Conservation (phyloP, 352 stramenopile genomes). For the Globisporangium paroecandrum region DNA sequence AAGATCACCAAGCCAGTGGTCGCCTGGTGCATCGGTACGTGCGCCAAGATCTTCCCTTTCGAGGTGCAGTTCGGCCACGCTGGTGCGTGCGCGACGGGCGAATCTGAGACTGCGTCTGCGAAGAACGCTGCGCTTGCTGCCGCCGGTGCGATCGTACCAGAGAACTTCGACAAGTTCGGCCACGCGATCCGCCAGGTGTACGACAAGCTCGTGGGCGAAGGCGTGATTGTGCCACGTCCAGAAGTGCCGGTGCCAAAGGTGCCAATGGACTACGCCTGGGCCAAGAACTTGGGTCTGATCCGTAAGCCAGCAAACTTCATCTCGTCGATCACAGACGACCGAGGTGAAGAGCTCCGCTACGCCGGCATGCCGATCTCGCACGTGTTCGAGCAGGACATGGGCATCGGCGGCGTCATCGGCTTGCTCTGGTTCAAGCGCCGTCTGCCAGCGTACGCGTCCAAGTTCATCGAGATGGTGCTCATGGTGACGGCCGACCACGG, state of each 20-base stretch:
- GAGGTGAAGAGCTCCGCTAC: slow-evolving; percentile 95
- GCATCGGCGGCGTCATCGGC: slow-evolving; percentile 92
- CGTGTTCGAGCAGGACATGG: slow-evolving; percentile 93
- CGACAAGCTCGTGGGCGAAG: slow-evolving; percentile 70
- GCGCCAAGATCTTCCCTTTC: slow-evolving; percentile 96
- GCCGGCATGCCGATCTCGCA: slow-evolving; percentile 94
- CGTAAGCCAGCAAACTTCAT: slow-evolving; percentile 97
- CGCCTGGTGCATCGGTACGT: slow-evolving; percentile 98
- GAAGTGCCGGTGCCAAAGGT: slow-evolving; percentile 93
- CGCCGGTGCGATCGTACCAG: slow-evolving; percentile 90
- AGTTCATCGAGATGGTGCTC: slow-evolving; percentile 98
- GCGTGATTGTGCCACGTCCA: slow-evolving; percentile 78
- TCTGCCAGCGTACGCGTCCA: slow-evolving; percentile 86
- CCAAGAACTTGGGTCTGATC: slow-evolving; percentile 94
- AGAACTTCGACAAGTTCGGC: slow-evolving; percentile 95
- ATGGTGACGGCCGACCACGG: slow-evolving; percentile 97
- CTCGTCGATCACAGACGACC: slow-evolving; percentile 96
- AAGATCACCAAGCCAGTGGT: slow-evolving; percentile 96
- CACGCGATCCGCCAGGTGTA: slow-evolving; percentile 90
- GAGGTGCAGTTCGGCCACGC: slow-evolving; percentile 98
- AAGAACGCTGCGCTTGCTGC: slow-evolving; percentile 92
- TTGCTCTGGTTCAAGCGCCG: slow-evolving; percentile 95
- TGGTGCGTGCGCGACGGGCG: slow-evolving; percentile 89
- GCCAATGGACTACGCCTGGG: slow-evolving; percentile 97
- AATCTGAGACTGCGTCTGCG: slow-evolving; percentile 92